Conservation (phyloP, 1,139 yeast genomes). For the Magnusiomyces fungicola region DNA sequence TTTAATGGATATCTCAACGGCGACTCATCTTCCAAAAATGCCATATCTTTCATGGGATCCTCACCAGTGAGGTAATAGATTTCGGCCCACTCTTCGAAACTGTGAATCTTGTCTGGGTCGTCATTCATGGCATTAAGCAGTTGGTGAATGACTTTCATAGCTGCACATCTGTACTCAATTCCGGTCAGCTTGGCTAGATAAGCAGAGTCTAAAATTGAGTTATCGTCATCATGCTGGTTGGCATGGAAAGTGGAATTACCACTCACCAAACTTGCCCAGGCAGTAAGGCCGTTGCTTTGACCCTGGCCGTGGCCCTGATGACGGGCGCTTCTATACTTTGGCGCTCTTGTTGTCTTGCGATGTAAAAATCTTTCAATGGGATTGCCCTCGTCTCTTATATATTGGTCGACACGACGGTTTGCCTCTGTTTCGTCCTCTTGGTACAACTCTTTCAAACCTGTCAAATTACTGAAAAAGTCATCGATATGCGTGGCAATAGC, state of each 20-base stretch:
- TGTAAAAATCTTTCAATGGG: too few species aligned
- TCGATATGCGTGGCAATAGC: constrained; percentile 8
- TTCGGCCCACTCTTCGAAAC: constrained; percentile 5
- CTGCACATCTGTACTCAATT: neutral
- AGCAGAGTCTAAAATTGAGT: neutral
- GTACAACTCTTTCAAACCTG: constrained; percentile 2
- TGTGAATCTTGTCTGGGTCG: constrained; percentile 5
- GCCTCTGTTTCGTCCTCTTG: neutral
- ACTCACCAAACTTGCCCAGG: neutral
- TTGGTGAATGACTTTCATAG: neutral
- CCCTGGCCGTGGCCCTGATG: neutral
- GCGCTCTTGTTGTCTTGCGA: too few species aligned
- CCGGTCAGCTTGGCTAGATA: neutral
- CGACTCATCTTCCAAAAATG: neutral
- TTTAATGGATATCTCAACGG: constrained; percentile 3
- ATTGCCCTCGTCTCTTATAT: neutral
- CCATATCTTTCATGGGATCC: constrained; percentile 1
- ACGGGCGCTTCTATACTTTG: neutral
- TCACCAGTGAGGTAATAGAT: neutral
- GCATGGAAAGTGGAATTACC: neutral
- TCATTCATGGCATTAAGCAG: neutral
- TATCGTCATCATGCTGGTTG: neutral
- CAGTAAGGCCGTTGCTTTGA: neutral
- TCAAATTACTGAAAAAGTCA: constrained; percentile 4
- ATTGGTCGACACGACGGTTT: constrained; percentile 2